Evolutionary conservation across 768 basidiomycete species (phyloP), one percentile per base, ranked within the genome.

Genomic region (Xanthoconium stramineum): DNA sequence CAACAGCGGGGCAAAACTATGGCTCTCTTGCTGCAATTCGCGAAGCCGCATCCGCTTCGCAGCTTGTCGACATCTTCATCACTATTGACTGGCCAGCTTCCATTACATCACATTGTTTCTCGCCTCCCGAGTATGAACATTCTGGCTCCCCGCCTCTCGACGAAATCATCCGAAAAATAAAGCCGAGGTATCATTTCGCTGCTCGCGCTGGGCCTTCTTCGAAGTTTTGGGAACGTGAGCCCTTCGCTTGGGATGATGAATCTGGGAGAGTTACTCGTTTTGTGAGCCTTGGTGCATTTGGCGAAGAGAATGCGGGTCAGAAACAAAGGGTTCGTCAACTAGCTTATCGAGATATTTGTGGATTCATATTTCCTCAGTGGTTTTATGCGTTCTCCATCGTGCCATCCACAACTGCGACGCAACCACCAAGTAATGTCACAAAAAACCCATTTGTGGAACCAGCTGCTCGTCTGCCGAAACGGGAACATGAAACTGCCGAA

Each of bases 331-430:
- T 96, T 62, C 46, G 86, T 78, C 12, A 5, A 48, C 11, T 36
- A 29, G n/a, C 24, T 44, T 12, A 47, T 45, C 52, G 42, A 29
- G 56, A 36, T 46, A 30, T 49, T 17, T 60, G 39, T 44, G 13
- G 47, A 46, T 54, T 54, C 39, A 60, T 59, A 50, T 37, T 44
- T 53, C 10, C 5, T 17, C 62, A 98, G 95, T 98, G 93, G 89
- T 98, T 97, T 74, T 99, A 99, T 73, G 97, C 97, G 3, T 98
- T 98, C 72, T 86, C 83, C 28, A 89, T 99, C 50, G 72, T 82
- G 0, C 84, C 91, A 3, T 76, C 78, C 43, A 69, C 75, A 24
- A 63, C 76, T 6, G 61, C 70, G 28, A 71, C 67, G 12, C 70
- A 76, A 19, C 77, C 65, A 6, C 89, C 90, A 15, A 65, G 78